Percentiles rank a stretch among this genome's conserved stretches.
Conservation (phyloP, 2,329 filamentous ascomycete species). For the Colletotrichum sp. region DNA sequence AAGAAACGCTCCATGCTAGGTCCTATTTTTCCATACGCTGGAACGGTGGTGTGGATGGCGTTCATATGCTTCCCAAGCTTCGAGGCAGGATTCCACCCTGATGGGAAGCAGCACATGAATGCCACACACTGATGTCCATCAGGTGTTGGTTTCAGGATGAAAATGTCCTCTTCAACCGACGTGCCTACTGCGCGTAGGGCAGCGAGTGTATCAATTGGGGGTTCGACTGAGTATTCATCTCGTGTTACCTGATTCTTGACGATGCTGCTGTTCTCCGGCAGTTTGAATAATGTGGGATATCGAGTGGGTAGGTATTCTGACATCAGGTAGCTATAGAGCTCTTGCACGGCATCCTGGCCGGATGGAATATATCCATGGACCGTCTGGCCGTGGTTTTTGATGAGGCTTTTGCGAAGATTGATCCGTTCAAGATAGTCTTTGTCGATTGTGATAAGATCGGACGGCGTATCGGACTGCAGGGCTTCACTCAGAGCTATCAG, state of each 20-base stretch:
- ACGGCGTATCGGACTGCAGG: not conserved
- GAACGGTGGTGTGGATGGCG: conserved; percentile 58
- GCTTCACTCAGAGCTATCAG: not conserved
- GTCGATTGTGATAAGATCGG: conserved; percentile 57
- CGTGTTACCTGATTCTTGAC: conserved; percentile 43
- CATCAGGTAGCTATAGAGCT: conserved; percentile 47
- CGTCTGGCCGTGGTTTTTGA: conserved; percentile 44
- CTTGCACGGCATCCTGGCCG: conserved; percentile 51
- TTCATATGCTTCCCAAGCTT: conserved; percentile 54
- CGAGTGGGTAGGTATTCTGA: not conserved
- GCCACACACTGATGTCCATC: conserved; percentile 49
- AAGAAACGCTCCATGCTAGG: conserved; percentile 62
- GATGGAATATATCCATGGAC: conserved; percentile 42
- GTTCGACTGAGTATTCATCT: conserved; percentile 29
- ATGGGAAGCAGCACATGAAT: conserved; percentile 57
- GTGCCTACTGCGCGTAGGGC: conserved; percentile 49
- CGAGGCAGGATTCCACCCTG: conserved; percentile 54
- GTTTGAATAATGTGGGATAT: not conserved
- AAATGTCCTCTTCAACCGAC: conserved; percentile 61
- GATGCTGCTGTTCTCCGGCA: not conserved
- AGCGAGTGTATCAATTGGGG: conserved; percentile 31
- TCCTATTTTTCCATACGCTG: conserved; percentile 59
- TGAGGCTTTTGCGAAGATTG: conserved; percentile 40
- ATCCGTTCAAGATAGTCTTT: conserved; percentile 49
- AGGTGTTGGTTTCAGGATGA: conserved; percentile 49